phyloP scores from a whole-genome alignment of 148 eudicot genomes.

The Rhododendron griersonianum region DNA sequence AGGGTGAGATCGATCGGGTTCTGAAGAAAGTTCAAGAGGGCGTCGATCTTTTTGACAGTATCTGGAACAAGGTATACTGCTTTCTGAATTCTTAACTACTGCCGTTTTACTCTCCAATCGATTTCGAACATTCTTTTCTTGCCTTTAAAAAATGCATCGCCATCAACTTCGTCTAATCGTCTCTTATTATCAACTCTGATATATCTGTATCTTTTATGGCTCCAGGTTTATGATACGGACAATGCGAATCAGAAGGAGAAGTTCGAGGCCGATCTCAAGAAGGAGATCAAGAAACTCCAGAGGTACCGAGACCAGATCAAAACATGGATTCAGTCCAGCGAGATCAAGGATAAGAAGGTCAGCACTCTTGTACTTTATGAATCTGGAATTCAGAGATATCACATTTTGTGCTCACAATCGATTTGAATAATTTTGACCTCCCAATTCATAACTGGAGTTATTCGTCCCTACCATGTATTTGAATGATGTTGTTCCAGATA shows the following conservation, averaged over 20 bases:
- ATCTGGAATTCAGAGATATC: background rate
- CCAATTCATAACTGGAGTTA: background rate
- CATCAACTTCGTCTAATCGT: background rate
- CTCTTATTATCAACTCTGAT: background rate
- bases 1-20: slow-evolving; percentile 96
- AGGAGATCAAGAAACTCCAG: slow-evolving; percentile 97
- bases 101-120: background rate
- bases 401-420: background rate
- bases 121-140: background rate
- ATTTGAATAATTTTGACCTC: background rate
- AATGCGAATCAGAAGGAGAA: slow-evolving; percentile 98
- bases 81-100: background rate
- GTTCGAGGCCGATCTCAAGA: slow-evolving; percentile 97
- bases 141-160: background rate
- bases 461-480: background rate
- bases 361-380: background rate
- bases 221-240: slow-evolving; percentile 91
- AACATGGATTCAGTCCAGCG: slow-evolving; percentile 98
- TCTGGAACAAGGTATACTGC: slow-evolving; percentile 82
- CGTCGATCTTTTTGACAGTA: slow-evolving; percentile 93
- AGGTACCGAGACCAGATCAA: slow-evolving; percentile 96
- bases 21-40: slow-evolving; percentile 96
- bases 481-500: too few relatives aligned
- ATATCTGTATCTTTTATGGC: background rate
- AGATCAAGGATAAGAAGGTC: slow-evolving; percentile 98